Base-by-base conservation (phyloP, 129 eudicot genomes). In the Lactuca saligna region DNA sequence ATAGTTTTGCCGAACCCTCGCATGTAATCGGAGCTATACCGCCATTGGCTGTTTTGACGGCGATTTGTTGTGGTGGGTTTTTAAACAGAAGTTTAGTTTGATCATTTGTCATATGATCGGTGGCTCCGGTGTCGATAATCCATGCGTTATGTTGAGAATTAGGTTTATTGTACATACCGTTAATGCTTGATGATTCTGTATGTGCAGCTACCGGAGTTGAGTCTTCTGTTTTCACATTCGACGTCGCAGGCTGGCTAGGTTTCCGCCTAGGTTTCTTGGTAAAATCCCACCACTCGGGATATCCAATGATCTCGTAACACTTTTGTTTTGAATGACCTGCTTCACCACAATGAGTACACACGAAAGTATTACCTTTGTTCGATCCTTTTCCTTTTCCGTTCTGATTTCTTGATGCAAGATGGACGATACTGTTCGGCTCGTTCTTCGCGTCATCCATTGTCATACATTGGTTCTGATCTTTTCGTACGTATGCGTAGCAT, bases 311-410 rank as follows among this genome's bases (percentile, higher is more conserved):
- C n/a, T n/a, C n/a, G n/a, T n/a, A n/a, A n/a, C n/a, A n/a, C n/a
- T 54, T 54, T 11, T 54, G 59, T 54, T 54, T 54, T 12, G 59
- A 54, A 54, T 54, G 59, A 5, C 59, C 59, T 6, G 16, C 59
- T 54, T 54, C 59, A 54, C 59, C 59, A 54, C 59, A 54, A 54
- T 54, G 59, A 54, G 59, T 54, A n/a, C 59, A 54, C 7, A 25
- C 25, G 25, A 14, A 54, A 5, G n/a, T 54, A 54, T 54, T 54
- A 54, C 59, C 59, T 54, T 54, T 54, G 25, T 54, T 54, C 20
- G 25, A n/a, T 14, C 25, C 25, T 54, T 54, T 9, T 5, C 59
- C 59, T 54, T 54, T 54, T 54, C 17, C 16, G 7, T 54, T 7
- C 20, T 12, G 59, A 25, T 12, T 54, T 5, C 59, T 16, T 14